Conservation (phyloP, 805 yeast species). For the Tetrapisispora pingtungensis region DNA sequence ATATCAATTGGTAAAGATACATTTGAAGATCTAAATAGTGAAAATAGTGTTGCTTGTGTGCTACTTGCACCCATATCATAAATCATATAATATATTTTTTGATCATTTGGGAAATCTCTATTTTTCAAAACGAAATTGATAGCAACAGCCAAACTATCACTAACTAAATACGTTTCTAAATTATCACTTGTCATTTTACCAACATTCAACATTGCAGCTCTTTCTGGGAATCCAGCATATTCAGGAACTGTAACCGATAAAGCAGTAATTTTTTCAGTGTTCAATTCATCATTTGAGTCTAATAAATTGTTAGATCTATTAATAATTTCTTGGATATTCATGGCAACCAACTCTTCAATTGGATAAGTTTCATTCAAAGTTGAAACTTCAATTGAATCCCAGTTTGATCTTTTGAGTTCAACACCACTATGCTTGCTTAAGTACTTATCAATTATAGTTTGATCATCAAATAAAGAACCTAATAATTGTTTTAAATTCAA, state of each 20-base stretch:
- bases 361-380: constrained; percentile 41
- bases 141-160: constrained; percentile 90
- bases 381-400: constrained; percentile 49
- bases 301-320: constrained; percentile 55
- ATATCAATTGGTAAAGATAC: constrained; percentile 37
- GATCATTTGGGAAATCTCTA: constrained; percentile 16
- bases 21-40: constrained; percentile 39
- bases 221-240: constrained; percentile 50
- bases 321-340: constrained; percentile 62
- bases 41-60: constrained; percentile 73
- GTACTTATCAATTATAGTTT: constrained; percentile 39
- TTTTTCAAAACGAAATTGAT: constrained; percentile 52
- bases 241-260: constrained; percentile 74
- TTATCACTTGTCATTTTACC: constrained; percentile 52
- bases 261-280: constrained; percentile 39
- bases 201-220: constrained; percentile 63
- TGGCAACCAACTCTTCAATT: constrained; percentile 75
- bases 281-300: constrained; percentile 41
- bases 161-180: constrained; percentile 53
- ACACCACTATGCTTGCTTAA: constrained; percentile 52
- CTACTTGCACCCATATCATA: constrained; percentile 93
- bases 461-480: constrained; percentile 46
- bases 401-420: constrained; percentile 33
- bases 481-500: constrained; percentile 59
- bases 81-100: constrained; percentile 51